Evolutionary conservation across 2,329 filamentous ascomycete species (phyloP), one percentile per base, ranked within the genome.

Genomic region (Tolypocladium album): DNA sequence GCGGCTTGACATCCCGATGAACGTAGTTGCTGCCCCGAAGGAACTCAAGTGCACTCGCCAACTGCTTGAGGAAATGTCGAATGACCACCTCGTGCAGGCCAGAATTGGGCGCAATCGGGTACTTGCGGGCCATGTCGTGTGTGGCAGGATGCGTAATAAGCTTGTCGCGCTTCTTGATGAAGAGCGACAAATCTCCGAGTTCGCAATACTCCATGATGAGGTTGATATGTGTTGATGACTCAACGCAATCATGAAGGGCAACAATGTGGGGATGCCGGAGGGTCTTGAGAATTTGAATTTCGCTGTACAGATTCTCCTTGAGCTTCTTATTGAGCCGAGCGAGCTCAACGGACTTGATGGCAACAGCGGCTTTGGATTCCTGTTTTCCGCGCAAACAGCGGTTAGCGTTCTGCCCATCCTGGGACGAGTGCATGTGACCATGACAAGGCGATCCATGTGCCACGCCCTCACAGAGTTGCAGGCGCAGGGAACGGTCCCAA

Each of bases 151-250:
- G 89, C 57, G 87, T 88, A 53, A 81, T 82, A 55, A 97, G 83
- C 70, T 87, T 89, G 62, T 93, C 87, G 62, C 93, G 85, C 76
- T 94, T 95, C 81, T 94, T 96, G 77, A 99, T 97, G 75, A 99
- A 97, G 59, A 93, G 82, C 13, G 94, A 96, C 61, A 99, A 77
- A 71, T 99, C 94, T 27, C 94, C 93, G 47, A 99, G 83, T 71
- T 96, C 91, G 76, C 94, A 97, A 76, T 95, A 97, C 77, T 99
- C 94, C 93, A 97, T 99, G 64, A 97, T 88, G 61, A 99, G 83
- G 75, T 99, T 94, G 76, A 97, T 97, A 70, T 96, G 90, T 27
- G 88, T 87, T 4, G 85, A 79, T 0, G 90, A 88, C 74, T 97
- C 92, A 73, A 93, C 83, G 77, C 92, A 97, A 75, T 96, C 91